Percentiles rank a stretch among this genome's conserved stretches.
phyloP scores from a whole-genome alignment of 2,329 filamentous ascomycete species.

The Bipolaris gigantea region DNA sequence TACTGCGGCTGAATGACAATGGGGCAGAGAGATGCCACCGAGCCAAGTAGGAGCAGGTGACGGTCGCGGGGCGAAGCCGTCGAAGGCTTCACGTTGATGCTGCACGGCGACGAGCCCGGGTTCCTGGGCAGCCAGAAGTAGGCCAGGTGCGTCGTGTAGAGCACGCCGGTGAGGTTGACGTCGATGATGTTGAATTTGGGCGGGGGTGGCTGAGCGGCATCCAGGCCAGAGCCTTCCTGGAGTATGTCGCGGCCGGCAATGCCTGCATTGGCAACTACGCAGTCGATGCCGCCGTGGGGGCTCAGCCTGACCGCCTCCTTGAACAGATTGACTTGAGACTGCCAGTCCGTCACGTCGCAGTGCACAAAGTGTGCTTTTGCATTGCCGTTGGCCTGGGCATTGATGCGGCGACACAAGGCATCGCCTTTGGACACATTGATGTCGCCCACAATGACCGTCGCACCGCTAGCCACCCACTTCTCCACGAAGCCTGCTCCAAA shows the following conservation, averaged over 20 bases:
- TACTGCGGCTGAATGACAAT: slow-evolving; percentile 56
- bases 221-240: slow-evolving; percentile 52
- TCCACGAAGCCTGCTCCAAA: slow-evolving; percentile 46
- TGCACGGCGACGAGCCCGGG: slow-evolving; percentile 47
- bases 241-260: slow-evolving; percentile 54
- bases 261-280: slow-evolving; percentile 69
- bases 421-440: slow-evolving; percentile 59
- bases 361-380: slow-evolving; percentile 58
- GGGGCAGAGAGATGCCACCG: slow-evolving; percentile 57
- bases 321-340: slow-evolving; percentile 66
- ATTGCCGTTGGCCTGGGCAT: slow-evolving; percentile 45
- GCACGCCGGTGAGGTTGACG: slow-evolving; percentile 65
- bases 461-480: slow-evolving; percentile 47
- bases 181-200: slow-evolving; percentile 60
- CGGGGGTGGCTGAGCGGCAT: slow-evolving; percentile 50
- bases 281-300: slow-evolving; percentile 60
- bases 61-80: slow-evolving; percentile 51
- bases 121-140: slow-evolving; percentile 61
- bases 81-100: slow-evolving; percentile 34
- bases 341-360: slow-evolving; percentile 68
- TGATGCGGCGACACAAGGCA: slow-evolving; percentile 57
- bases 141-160: slow-evolving; percentile 68
- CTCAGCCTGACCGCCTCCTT: slow-evolving; percentile 59
- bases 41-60: slow-evolving; percentile 65
- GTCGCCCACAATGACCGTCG: slow-evolving; percentile 66